Evolutionary conservation across 805 yeast species (phyloP).

Genomic region (Cyberlindnera misumaiensis): DNA sequence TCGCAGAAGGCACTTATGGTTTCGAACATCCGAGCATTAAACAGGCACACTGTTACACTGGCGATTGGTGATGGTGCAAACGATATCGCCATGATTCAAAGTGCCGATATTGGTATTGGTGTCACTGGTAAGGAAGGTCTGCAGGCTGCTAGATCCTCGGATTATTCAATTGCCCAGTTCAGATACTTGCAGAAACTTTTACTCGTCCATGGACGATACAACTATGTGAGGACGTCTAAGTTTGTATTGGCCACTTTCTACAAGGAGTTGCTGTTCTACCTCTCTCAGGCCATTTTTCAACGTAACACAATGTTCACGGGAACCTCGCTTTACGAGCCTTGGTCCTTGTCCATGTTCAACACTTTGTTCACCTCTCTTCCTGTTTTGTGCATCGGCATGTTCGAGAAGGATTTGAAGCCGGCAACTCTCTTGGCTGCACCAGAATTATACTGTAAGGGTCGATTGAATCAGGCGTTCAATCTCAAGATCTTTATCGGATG

Average conservation of each 20-base stretch:
- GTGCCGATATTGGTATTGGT: conserved; percentile 97
- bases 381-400: conserved; percentile 89
- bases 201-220: conserved; percentile 93
- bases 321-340: conserved; percentile 85
- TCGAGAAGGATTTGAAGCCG: conserved; percentile 85
- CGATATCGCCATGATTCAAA: conserved; percentile 98
- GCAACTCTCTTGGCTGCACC: conserved; percentile 89
- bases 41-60: conserved; percentile 68
- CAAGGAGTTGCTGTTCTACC: conserved; percentile 84
- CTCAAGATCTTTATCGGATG: conserved; percentile 63
- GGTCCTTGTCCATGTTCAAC: conserved; percentile 97
- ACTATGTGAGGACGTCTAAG: conserved; percentile 85
- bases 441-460: conserved; percentile 75
- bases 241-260: conserved; percentile 91
- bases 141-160: conserved; percentile 94
- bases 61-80: conserved; percentile 99
- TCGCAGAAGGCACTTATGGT: conserved; percentile 94
- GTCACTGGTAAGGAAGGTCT: conserved; percentile 96
- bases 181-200: conserved; percentile 74
- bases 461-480: conserved; percentile 68
- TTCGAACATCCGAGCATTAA: conserved; percentile 61
- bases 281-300: conserved; percentile 85
- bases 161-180: conserved; percentile 93
- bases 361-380: conserved; percentile 92
- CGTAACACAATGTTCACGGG: conserved; percentile 86